Percentiles rank a stretch among this genome's conserved stretches.
These are phyloP conservation scores for Pleurotus tuber-regium DNA, from an alignment of 768 basidiomycete genomes.

Conservation along the genomic window DNA sequence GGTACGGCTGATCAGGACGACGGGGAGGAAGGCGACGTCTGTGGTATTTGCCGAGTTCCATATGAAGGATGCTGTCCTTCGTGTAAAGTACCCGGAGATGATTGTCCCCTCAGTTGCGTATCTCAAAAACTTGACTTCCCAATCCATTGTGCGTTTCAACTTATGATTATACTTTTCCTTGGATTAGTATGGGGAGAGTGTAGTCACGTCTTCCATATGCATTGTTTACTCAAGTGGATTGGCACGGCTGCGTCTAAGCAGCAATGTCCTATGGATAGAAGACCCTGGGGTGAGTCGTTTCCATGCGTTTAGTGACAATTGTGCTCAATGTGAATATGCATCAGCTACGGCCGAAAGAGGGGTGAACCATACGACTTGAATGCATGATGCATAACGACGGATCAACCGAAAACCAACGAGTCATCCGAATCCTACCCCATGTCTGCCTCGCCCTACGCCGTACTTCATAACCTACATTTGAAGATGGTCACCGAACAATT, in stretches of 20 bases:
- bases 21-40: slow-evolving; percentile 54
- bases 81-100: slow-evolving; percentile 96
- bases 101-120: slow-evolving; percentile 82
- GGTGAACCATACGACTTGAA: slow-evolving; percentile 6
- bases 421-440: too few species aligned
- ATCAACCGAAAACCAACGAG: neutral
- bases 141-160: too few species aligned
- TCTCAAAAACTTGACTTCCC: neutral
- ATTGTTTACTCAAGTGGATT: slow-evolving; percentile 96
- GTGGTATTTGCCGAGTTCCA: slow-evolving; percentile 88
- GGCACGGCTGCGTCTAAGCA: slow-evolving; percentile 86
- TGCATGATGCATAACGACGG: neutral
- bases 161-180: too few species aligned
- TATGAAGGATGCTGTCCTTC: slow-evolving; percentile 95
- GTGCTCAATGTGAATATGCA: neutral
- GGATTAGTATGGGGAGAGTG: slow-evolving; percentile 99
- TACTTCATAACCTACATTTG: too few species aligned
- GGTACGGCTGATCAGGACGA: slow-evolving; percentile 36
- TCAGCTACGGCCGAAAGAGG: slow-evolving; percentile 16
- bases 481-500: too few species aligned
- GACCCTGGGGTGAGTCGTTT: slow-evolving; percentile 79
- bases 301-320: neutral
- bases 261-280: slow-evolving; percentile 98
- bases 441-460: too few species aligned
- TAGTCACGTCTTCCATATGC: slow-evolving; percentile 97